Percentiles rank a stretch among this genome's conserved stretches.
Conservation (phyloP, 805 yeast species). For the Metschnikowia lunata region DNA sequence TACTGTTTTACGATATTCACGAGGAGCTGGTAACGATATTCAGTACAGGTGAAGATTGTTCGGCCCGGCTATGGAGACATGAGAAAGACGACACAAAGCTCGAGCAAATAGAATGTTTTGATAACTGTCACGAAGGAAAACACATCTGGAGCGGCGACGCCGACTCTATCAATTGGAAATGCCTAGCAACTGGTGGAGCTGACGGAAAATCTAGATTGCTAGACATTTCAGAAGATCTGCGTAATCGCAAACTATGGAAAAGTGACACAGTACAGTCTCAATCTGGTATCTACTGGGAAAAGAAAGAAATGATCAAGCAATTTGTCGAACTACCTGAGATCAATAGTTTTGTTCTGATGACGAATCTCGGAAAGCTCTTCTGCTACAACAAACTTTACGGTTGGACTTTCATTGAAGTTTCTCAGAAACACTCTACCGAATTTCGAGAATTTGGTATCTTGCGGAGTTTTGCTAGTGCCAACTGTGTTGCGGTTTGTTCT, state of each 20-base stretch:
- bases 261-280: conserved; percentile 1
- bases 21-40: conserved; percentile 40
- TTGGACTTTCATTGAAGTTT: conserved; percentile 5
- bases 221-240: conserved; percentile 27
- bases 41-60: conserved; percentile 79
- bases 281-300: conserved; percentile 19
- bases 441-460: conserved; percentile 38
- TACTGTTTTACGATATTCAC: conserved; percentile 49
- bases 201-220: conserved; percentile 77
- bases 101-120: conserved; percentile 45
- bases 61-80: conserved; percentile 73
- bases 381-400: conserved; percentile 1
- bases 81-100: conserved; percentile 25
- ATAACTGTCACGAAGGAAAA: conserved; percentile 72
- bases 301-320: conserved; percentile 59
- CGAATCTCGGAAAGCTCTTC: conserved; percentile 57
- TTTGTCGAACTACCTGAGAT: conserved; percentile 43
- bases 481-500: conserved; percentile 24
- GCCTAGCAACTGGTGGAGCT: conserved; percentile 86
- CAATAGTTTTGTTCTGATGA: conserved; percentile 46
- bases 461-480: conserved; percentile 34
- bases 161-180: conserved; percentile 31
- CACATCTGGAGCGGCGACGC: conserved; percentile 81
- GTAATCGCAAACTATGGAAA: not conserved
- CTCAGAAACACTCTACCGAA: not conserved